Base-by-base conservation (phyloP, 306 rosid species). In the Parietaria judaica region DNA sequence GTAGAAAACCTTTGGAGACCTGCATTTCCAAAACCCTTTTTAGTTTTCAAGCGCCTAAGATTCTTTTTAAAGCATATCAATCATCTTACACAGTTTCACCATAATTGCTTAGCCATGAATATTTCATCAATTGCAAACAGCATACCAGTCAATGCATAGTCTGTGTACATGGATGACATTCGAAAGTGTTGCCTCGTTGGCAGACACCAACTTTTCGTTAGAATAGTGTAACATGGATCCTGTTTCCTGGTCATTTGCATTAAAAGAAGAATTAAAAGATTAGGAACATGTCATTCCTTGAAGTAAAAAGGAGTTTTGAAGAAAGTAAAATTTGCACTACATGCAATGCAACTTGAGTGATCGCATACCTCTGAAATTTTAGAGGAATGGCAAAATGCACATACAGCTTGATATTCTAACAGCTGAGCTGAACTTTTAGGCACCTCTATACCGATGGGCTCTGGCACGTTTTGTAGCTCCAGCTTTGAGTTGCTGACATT, bases 1-100 rank as follows among this genome's bases (percentile, higher is more conserved):
- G 73, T 69, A 92, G 72, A 72, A 92, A 54, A 79, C 95, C 71
- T 88, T 90, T 0, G 99, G 99, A 62, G 96, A 91, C 99, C 99
- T 92, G 82, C 59, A 79, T 79, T 71, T 59, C 69, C 65, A 70
- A 79, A 58, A 43, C 34, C 52, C 15, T 44, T 11, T 39, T 9
- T 17, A 49, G 3, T 16, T 34, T 35, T 49, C 61, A 15, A 62
- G 48, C 48, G 36, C 57, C 50, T 38, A 49, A n/a, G 10, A 63
- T 0, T 11, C 49, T 41, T 12, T 54, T 4, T 31, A 11, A 45
- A 17, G 16, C 11, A 14, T 43, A 7, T 31, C 34, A 41, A 46
- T 35, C 36, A n/a, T 59, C 17, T 54, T 0, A 45, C 9, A 41
- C 9, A 41, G 9, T 41, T 5, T 8, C 36, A 65, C 37, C 56